phyloP scores from a whole-genome alignment of 164 flowering plant species.

The Kingdonia uniflora region DNA sequence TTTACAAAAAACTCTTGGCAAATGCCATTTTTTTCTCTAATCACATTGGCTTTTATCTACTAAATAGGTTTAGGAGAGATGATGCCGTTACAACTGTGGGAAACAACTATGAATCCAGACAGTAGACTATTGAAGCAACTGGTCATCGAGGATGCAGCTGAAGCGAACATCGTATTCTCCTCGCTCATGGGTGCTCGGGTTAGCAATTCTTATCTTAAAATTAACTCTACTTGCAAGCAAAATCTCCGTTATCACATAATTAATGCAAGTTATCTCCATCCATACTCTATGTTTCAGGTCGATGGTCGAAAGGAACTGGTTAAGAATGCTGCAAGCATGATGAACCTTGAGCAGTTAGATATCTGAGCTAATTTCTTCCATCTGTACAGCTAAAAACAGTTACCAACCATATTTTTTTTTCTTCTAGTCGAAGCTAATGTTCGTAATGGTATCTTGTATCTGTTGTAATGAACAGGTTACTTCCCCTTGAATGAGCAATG shows the following conservation, averaged over 20 bases:
- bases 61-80: constrained; percentile 89
- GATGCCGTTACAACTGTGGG: constrained; percentile 97
- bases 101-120: constrained; percentile 90
- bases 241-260: too few relatives aligned
- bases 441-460: too few relatives aligned
- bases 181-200: constrained; percentile 92
- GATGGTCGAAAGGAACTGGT: constrained; percentile 72
- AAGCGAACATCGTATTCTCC: constrained; percentile 79
- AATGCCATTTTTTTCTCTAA: not conserved
- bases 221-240: too few relatives aligned
- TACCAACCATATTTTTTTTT: too few relatives aligned
- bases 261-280: not conserved
- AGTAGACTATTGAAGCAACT: constrained; percentile 66
- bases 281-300: constrained; percentile 35
- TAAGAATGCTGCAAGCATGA: constrained; percentile 37
- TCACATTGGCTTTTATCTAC: not conserved
- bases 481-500: too few relatives aligned
- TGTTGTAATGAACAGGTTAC: too few relatives aligned
- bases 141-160: constrained; percentile 80
- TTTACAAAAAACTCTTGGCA: too few relatives aligned
- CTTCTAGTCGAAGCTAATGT: too few relatives aligned
- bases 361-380: constrained; percentile 25
- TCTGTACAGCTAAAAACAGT: too few relatives aligned
- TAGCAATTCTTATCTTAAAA: constrained; percentile 13
- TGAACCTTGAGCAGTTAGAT: constrained; percentile 59